phyloP scores from a whole-genome alignment of 192 early-diverging fungal species.

The Coemansia sp. region DNA sequence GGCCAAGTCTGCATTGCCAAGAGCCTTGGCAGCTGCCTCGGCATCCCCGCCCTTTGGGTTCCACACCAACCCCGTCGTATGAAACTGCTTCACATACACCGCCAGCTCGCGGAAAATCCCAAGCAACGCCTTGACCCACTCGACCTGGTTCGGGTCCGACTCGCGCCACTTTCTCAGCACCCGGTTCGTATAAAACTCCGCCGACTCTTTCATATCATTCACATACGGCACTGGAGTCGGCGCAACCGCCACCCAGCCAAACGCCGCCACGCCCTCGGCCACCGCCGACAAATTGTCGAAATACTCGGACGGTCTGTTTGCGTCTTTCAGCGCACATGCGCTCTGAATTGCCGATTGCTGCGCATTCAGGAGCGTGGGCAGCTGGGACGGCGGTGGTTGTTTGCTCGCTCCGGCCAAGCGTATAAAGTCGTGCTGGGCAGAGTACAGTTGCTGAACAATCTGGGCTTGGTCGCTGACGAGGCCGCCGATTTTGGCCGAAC shows the following conservation, averaged over 20 bases:
- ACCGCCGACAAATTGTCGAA: conserved; percentile 84
- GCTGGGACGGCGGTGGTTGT: conserved; percentile 70
- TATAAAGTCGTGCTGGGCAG: conserved; percentile 75
- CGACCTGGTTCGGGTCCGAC: conserved; percentile 80
- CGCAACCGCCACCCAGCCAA: conserved; percentile 91
- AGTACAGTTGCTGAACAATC: conserved; percentile 59
- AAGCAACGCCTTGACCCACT: conserved; percentile 79
- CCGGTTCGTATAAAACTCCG: conserved; percentile 89
- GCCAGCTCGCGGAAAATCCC: conserved; percentile 72
- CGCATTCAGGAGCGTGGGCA: conserved; percentile 66
- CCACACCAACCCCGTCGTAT: conserved; percentile 90
- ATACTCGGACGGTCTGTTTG: conserved; percentile 70
- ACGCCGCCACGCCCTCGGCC: conserved; percentile 83
- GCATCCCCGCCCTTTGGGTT: conserved; percentile 73
- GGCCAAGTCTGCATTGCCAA: conserved; percentile 32
- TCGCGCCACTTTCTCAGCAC: conserved; percentile 89
- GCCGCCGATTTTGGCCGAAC: conserved; percentile 57
- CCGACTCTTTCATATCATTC: conserved; percentile 84
- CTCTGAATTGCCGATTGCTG: conserved; percentile 67
- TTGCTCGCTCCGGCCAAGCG: conserved; percentile 67
- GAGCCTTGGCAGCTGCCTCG: conserved; percentile 21
- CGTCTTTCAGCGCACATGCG: conserved; percentile 70
- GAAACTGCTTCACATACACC: conserved; percentile 83
- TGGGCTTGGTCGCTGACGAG: conserved; percentile 65
- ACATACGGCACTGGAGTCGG: conserved; percentile 85